These are phyloP conservation scores for Leccinum barrowsii DNA, from an alignment of 768 basidiomycete genomes.

Conservation along the genomic window DNA sequence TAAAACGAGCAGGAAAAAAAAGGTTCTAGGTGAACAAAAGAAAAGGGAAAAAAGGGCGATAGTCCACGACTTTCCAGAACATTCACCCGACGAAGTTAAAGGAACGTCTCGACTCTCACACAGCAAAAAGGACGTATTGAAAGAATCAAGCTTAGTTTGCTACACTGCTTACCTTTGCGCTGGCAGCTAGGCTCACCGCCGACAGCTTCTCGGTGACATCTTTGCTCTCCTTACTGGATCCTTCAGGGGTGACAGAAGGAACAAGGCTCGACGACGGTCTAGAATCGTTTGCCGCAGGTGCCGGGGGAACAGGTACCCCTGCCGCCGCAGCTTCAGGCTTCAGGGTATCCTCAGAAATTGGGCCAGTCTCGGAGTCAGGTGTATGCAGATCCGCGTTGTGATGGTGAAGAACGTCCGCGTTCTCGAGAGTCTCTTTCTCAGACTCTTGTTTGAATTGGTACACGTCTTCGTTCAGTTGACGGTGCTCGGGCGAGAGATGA, in stretches of 20 bases:
- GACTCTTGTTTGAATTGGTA: constrained; percentile 78
- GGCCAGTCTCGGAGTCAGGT: neutral
- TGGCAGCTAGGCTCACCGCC: constrained; percentile 27
- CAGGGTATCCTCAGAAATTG: neutral
- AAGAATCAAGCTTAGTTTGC: constrained; percentile 14
- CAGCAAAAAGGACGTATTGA: neutral
- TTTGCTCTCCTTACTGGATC: constrained; percentile 17
- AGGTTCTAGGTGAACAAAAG: neutral
- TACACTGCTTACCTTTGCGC: constrained; percentile 29
- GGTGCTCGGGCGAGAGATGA: constrained; percentile 40
- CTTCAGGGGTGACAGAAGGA: constrained; percentile 2
- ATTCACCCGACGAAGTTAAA: neutral
- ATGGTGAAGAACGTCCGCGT: constrained; percentile 48
- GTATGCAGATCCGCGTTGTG: constrained; percentile 32
- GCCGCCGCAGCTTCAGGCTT: neutral
- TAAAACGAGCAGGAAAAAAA: neutral
- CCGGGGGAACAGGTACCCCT: constrained; percentile 1
- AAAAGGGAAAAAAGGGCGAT: neutral
- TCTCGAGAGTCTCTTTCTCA: constrained; percentile 45
- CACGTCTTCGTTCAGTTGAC: constrained; percentile 55
- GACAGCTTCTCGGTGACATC: constrained; percentile 27
- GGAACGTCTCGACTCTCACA: neutral
- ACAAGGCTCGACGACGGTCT: neutral
- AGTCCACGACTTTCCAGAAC: neutral
- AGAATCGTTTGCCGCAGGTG: neutral